Evolutionary conservation across 1,284 basidiomycete genomes (phyloP), one percentile per base, ranked within the genome.

Genomic region (Acaromyces ingoldii): DNA sequence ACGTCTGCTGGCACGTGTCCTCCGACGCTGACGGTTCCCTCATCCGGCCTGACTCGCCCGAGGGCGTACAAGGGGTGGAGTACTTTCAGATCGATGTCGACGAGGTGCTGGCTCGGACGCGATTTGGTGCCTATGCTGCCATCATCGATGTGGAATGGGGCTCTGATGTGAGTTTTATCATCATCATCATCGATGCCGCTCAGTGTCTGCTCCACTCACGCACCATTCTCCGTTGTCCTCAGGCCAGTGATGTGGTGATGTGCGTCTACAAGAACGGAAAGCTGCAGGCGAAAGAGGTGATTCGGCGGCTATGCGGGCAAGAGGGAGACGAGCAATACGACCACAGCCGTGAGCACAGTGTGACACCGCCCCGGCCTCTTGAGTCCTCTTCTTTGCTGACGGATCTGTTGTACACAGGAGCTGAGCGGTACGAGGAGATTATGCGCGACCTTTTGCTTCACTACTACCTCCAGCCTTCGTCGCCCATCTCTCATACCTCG

Each of bases 211-310:
- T n/a, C n/a, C n/a, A n/a, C n/a, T n/a, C n/a, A n/a, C n/a, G n/a
- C n/a, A n/a, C n/a, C n/a, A n/a, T n/a, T n/a, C n/a, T n/a, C n/a
- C n/a, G n/a, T n/a, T n/a, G n/a, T n/a, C n/a, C n/a, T n/a, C n/a
- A n/a, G n/a, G n/a, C n/a, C n/a, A n/a, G n/a, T n/a, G n/a, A n/a
- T n/a, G n/a, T n/a, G n/a, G n/a, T n/a, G n/a, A n/a, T n/a, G n/a
- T n/a, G n/a, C n/a, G n/a, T n/a, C n/a, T n/a, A n/a, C 48, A 83
- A 90, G 67, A 86, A 90, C 69, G 91, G 91, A 37, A 92, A 92
- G 76, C 81, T 95, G 62, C 83, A 84, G 46, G 81, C 85, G 6
- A 83, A 82, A 64, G 85, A 89, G 55, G 83, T 91, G 42, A 73
- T 89, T 25, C 77, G 80, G 11, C 37, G 22, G 17, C 34, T 49